Evolutionary conservation across 31 red algal species (phyloP), one percentile per base, ranked within the genome.

Genomic region (Porphyra umbilicalis): DNA sequence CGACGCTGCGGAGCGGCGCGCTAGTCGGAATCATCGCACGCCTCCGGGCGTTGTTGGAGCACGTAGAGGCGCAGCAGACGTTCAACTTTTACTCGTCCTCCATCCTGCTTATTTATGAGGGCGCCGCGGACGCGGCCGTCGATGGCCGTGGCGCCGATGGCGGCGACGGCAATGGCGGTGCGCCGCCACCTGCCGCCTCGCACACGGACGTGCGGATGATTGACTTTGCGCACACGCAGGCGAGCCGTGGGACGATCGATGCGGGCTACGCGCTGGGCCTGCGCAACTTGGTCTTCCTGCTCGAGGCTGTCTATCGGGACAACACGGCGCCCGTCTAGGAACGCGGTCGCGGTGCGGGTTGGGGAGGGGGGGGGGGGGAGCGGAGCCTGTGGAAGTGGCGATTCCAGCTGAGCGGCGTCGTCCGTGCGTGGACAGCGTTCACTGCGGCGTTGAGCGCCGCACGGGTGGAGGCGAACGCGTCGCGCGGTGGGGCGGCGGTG

Each of bases 41-140:
- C 20, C 36, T 90, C 20, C 29, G 35, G 32, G 20, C 14, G n/a
- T 34, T 95, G 39, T 75, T 79, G 33, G 39, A 42, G 15, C 35
- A 82, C 39, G 78, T 95, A 35, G 79, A 80, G 25, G 33, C 11
- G 9, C 92, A 98, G 80, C 36, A 33, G 67, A 78, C 87, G 71
- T 98, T 95, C 85, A 89, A 82, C 67, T 98, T 98, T 83, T 98
- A 98, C 84, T 95, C 92, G 14, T 95, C 96, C 39, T 90, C 86
- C 38, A 77, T 98, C 31, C 81, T 98, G 40, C 76, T 98, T 71
- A 87, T 98, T 36, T 98, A 98, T 83, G 96, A 98, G 77, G 96
- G 96, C 76, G 86, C 35, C 33, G 20, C 68, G 9, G 42, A 68
- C 39, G 75, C 38, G 25, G 35, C 36, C 0, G 36, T 46, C 13